A percentile compares a stretch with the other conserved stretches of the same genome.
Conservation (phyloP, 1,284 basidiomycete genomes). For the Ceratobasidium sp. region DNA sequence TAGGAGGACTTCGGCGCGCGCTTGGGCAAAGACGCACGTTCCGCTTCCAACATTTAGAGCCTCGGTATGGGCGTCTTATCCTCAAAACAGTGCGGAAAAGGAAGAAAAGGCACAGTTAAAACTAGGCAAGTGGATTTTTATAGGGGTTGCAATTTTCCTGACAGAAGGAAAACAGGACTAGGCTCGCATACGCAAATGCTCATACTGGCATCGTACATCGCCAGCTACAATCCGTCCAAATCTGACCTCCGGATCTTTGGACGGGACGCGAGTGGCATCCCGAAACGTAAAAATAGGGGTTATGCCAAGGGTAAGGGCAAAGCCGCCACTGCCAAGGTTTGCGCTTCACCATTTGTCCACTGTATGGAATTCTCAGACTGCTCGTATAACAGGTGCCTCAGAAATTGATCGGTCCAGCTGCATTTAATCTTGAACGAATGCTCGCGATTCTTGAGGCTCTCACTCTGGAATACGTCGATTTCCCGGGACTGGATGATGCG, state of each 20-base stretch:
- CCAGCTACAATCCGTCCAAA: slow-evolving; percentile 85
- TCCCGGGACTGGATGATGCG: slow-evolving; percentile 47
- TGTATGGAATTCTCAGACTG: too few relatives aligned
- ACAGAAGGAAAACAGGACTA: neutral
- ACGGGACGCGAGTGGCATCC: slow-evolving; percentile 64
- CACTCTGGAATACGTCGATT: slow-evolving; percentile 70
- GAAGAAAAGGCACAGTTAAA: neutral
- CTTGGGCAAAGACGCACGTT: slow-evolving; percentile 62
- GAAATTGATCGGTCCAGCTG: slow-evolving; percentile 82
- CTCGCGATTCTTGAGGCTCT: slow-evolving; percentile 84
- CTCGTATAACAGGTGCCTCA: too few relatives aligned
- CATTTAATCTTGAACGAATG: slow-evolving; percentile 84
- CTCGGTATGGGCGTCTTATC: slow-evolving; percentile 27
- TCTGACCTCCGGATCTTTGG: slow-evolving; percentile 85
- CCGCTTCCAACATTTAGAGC: slow-evolving; percentile 47
- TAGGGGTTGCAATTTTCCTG: too few relatives aligned
- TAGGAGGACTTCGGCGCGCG: slow-evolving; percentile 63
- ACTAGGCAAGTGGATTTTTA: neutral
- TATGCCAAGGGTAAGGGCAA: slow-evolving; percentile 46
- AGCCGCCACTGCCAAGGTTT: slow-evolving; percentile 43
- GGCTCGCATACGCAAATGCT: slow-evolving; percentile 49
- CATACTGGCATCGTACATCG: slow-evolving; percentile 81
- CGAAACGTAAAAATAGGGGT: slow-evolving; percentile 62
- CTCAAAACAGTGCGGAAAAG: slow-evolving; percentile 10
- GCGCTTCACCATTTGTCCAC: too few relatives aligned